Evolutionary conservation across 140 eudicot genomes (phyloP), one percentile per base, ranked within the genome.

Genomic region (Anethum foeniculum): DNA sequence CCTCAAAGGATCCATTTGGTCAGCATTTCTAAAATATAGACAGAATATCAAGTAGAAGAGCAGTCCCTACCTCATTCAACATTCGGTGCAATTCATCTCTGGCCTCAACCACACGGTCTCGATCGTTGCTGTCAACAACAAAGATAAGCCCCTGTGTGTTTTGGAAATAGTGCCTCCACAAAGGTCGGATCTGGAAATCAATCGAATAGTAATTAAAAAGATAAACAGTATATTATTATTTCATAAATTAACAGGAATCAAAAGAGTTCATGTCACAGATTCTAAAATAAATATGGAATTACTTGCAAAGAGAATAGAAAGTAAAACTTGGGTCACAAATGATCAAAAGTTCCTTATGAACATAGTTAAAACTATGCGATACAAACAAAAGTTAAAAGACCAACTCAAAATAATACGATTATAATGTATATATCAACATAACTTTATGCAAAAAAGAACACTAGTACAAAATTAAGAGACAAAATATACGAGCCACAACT

Each of bases 121-220:
- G 87, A 77, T 88, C 91, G 46, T 88, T 88, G 87, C 91, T 88
- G 73, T 88, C 91, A 81, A 88, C 91, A 73, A 88, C 91, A 71
- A 88, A 88, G 91, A 88, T 88, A 46, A 88, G 87, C 76, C 91
- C 91, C 68, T 88, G 91, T 16, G 89, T 88, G 87, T 88, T 88
- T 76, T 88, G 91, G 79, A 88, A 88, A 82, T 88, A 88, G 78
- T 88, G 91, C 89, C 91, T 88, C 91, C 91, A 88, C 74, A 88
- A 80, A 71, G 91, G 91, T 58, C 91, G 91, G 43, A 88, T 88
- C 91, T 88, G 79, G 46, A 88, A 68, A 3, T 34, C 36, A 15
- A 19, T 27, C n/a, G 13, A 3, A 39, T 2, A 25, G 54, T 18
- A 71, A 71, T 14, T 5, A 34, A n/a, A 41, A 41, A 13, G 15